A percentile compares a stretch with the other conserved stretches of the same genome.
These are phyloP conservation scores for Fraxinus cuspidata DNA, from an alignment of 257 asterid species.

Conservation along the genomic window DNA sequence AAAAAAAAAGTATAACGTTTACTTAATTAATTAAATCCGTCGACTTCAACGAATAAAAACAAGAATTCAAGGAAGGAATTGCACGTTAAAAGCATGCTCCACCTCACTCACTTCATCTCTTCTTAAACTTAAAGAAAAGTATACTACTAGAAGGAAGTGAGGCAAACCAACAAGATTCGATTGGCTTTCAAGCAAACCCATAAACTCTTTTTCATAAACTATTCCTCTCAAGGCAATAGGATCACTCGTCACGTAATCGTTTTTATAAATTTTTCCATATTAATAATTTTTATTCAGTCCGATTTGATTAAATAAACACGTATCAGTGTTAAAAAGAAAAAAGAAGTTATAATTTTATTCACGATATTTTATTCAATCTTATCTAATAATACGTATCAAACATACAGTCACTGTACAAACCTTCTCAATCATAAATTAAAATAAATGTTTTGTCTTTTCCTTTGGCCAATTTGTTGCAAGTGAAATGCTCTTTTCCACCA, in stretches of 20 bases:
- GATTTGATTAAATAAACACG: neutral
- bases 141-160: slow-evolving; percentile 28
- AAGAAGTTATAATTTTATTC: too few relatives aligned
- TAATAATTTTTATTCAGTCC: neutral
- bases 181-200: slow-evolving; percentile 73
- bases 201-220: slow-evolving; percentile 40
- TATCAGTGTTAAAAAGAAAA: too few relatives aligned
- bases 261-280: neutral
- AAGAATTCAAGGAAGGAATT: slow-evolving; percentile 49
- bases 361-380: too few relatives aligned
- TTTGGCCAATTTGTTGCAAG: too few relatives aligned
- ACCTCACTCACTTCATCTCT: slow-evolving; percentile 51
- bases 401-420: too few relatives aligned
- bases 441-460: too few relatives aligned
- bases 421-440: too few relatives aligned
- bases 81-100: slow-evolving; percentile 61
- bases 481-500: too few relatives aligned
- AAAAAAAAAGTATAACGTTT: too few relatives aligned
- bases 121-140: slow-evolving; percentile 59
- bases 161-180: slow-evolving; percentile 50
- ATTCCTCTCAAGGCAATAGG: slow-evolving; percentile 8
- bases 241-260: neutral
- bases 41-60: slow-evolving; percentile 36
- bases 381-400: too few relatives aligned
- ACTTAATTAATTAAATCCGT: slow-evolving; percentile 7